Evolutionary conservation across 2,329 filamentous ascomycete genomes (phyloP), one percentile per base, ranked within the genome.

Genomic region (Penicillium sp.): DNA sequence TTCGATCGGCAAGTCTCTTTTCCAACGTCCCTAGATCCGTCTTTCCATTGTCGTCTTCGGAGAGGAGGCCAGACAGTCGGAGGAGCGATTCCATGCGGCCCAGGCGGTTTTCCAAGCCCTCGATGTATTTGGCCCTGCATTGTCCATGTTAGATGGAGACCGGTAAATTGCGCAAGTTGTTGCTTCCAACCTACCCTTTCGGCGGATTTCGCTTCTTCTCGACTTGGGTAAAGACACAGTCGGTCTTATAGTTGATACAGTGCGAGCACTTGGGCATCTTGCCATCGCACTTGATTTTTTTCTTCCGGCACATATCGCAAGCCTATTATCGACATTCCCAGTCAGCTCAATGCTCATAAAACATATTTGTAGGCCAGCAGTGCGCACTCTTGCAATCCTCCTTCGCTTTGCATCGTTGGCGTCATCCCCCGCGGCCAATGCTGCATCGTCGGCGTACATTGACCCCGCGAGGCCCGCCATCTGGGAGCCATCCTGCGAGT

Each of bases 191-290:
- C 66, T 84, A 96, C 92, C 95, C 94, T 83, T 98, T 99, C 1
- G 94, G 95, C 55, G 95, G 94, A 76, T 90, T 95, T 60, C 95
- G 86, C 84, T 99, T 99, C 87, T 99, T 99, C 81, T 99, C 95
- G 39, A 98, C 93, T 75, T 96, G 92, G 0, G 95, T 98, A 74
- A 98, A 98, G 68, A 96, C 86, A 76, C 94, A 99, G 70, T 96
- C 92, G 5, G 93, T 97, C 83, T 97, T 97, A 82, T 97, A 97
- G 76, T 97, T 98, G 75, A 90, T 90, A 76, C 94, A 99, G 78
- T 98, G 95, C 7, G 91, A 93, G 78, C 95, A 99, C 61, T 92
- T 88, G 39, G 95, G 94, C 78, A 96, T 87, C 79, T 96, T 96
- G 67, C 95, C 94, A 74, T 98, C 95, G 78, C 94, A 98, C 80